Percentiles rank a stretch among this genome's conserved stretches.
These are phyloP conservation scores for Kwoniella pini DNA, from an alignment of 768 basidiomycete species.

Conservation along the genomic window DNA sequence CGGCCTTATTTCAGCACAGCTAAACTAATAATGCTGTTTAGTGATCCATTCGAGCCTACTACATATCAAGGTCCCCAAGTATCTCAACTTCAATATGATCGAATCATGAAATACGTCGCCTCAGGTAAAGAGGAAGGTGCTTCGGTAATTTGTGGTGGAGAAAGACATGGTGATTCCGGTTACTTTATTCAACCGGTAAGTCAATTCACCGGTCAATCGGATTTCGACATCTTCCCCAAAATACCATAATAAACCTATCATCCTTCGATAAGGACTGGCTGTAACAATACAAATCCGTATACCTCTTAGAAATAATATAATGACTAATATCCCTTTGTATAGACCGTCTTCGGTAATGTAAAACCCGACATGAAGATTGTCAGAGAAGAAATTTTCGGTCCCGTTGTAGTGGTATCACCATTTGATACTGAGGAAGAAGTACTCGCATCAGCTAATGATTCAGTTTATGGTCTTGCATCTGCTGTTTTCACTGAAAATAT, in stretches of 20 bases:
- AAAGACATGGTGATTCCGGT: constrained; percentile 69
- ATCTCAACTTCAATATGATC: constrained; percentile 55
- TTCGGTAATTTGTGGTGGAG: constrained; percentile 66
- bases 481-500: constrained; percentile 74
- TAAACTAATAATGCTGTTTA: neutral
- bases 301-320: neutral
- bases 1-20: neutral
- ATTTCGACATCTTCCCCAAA: neutral
- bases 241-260: neutral
- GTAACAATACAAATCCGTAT: too few species aligned
- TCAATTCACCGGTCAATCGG: neutral
- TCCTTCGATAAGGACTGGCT: neutral
- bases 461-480: constrained; percentile 80
- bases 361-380: constrained; percentile 75
- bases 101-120: constrained; percentile 74
- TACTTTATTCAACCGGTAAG: constrained; percentile 67
- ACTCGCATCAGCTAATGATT: constrained; percentile 81
- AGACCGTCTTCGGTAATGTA: constrained; percentile 72
- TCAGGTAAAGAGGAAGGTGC: constrained; percentile 72
- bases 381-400: constrained; percentile 92
- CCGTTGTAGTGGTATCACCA: constrained; percentile 78
- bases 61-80: constrained; percentile 83
- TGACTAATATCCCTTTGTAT: neutral
- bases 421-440: constrained; percentile 77
- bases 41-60: constrained; percentile 72